These are phyloP conservation scores for Phytopythium vexans DNA, from an alignment of 352 stramenopile species.

Conservation along the genomic window DNA sequence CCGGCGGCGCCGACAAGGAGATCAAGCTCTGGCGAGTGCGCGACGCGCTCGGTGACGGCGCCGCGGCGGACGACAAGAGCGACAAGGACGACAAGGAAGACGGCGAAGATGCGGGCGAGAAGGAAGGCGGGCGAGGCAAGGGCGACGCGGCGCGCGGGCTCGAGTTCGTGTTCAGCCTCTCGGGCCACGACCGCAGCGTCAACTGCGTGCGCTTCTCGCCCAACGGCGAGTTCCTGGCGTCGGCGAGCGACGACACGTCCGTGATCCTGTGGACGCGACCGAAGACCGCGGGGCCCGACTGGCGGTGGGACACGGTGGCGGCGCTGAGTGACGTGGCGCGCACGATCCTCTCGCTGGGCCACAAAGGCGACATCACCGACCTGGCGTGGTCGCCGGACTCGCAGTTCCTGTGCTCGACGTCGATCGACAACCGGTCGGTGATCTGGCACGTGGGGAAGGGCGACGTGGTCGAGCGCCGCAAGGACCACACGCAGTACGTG, in stretches of 20 bases:
- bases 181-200: conserved; percentile 86
- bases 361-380: conserved; percentile 91
- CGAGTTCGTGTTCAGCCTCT: conserved; percentile 82
- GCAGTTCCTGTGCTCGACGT: conserved; percentile 88
- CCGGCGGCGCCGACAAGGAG: conserved; percentile 84
- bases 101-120: neutral
- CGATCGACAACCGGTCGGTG: conserved; percentile 90
- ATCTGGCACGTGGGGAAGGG: conserved; percentile 86
- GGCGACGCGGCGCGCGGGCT: conserved; percentile 15
- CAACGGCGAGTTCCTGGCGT: conserved; percentile 80
- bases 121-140: neutral
- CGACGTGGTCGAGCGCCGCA: conserved; percentile 76
- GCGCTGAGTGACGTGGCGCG: conserved; percentile 80
- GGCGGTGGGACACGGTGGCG: conserved; percentile 74
- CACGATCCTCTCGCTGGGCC: conserved; percentile 68
- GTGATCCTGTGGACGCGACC: conserved; percentile 84
- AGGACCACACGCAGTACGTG: conserved; percentile 96
- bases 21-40: conserved; percentile 83
- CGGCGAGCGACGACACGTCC: conserved; percentile 86
- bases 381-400: conserved; percentile 92
- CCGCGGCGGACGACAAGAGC: neutral
- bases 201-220: conserved; percentile 92
- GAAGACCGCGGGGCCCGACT: conserved; percentile 65
- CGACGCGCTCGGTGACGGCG: conserved; percentile 7
- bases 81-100: neutral